phyloP scores from a whole-genome alignment of 2,329 filamentous ascomycete genomes.

The Orbilia ellipsospora region DNA sequence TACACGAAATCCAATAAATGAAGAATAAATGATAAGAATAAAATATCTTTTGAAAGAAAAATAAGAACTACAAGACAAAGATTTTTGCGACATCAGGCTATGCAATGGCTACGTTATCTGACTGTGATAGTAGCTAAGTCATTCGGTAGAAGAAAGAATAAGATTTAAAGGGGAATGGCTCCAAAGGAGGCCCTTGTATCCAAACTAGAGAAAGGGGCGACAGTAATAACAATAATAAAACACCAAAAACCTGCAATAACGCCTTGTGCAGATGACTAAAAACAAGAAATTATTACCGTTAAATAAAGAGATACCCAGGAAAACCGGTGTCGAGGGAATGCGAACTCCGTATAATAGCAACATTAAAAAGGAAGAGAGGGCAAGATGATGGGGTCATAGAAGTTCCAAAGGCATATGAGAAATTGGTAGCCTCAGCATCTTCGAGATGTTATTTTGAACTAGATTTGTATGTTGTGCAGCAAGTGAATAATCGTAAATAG shows the following conservation, averaged over 20 bases:
- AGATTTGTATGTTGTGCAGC: slow-evolving; percentile 16
- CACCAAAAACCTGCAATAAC: slow-evolving; percentile 46
- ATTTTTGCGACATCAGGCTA: slow-evolving; percentile 23
- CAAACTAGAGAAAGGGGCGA: slow-evolving; percentile 18
- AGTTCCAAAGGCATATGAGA: not conserved
- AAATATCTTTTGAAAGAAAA: slow-evolving; percentile 12
- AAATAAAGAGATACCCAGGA: slow-evolving; percentile 48
- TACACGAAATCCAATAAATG: slow-evolving; percentile 47
- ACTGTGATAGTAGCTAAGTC: slow-evolving; percentile 26
- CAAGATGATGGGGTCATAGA: no score
- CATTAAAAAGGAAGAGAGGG: slow-evolving; percentile 22
- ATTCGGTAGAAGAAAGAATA: slow-evolving; percentile 4
- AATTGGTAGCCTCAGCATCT: slow-evolving; percentile 8
- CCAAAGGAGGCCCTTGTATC: slow-evolving; percentile 25
- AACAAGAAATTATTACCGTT: slow-evolving; percentile 39
- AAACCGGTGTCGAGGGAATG: slow-evolving; percentile 50
- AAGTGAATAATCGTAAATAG: slow-evolving; percentile 40
- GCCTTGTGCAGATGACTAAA: slow-evolving; percentile 52
- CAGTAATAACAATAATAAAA: slow-evolving; percentile 19
- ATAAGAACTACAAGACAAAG: slow-evolving; percentile 22
- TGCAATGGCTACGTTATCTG: slow-evolving; percentile 45
- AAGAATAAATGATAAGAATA: slow-evolving; percentile 10
- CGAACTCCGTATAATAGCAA: slow-evolving; percentile 41
- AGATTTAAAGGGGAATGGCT: slow-evolving; percentile 23
- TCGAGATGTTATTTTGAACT: not conserved